These are phyloP conservation scores for Exophiala spinifera DNA, from an alignment of 2,329 filamentous ascomycete genomes.

Conservation along the genomic window DNA sequence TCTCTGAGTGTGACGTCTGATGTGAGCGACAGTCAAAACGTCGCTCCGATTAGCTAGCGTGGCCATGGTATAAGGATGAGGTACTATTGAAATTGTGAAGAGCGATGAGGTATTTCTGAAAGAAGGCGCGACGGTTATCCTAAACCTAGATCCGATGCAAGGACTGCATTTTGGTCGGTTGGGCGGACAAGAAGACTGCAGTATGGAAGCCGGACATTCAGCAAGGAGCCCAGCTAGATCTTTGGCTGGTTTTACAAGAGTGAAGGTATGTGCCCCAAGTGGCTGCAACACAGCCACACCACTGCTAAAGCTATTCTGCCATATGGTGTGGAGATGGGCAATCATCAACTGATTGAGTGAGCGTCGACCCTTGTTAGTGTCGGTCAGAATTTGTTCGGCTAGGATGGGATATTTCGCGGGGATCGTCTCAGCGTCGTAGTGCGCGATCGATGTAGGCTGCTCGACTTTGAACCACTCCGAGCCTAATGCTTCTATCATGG, in stretches of 20 bases:
- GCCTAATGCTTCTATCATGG: slow-evolving; percentile 61
- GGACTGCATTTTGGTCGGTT: slow-evolving; percentile 71
- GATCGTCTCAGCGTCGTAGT: slow-evolving; percentile 67
- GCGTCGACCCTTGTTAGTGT: slow-evolving; percentile 59
- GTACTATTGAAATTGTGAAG: slow-evolving; percentile 83
- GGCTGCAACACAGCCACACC: slow-evolving; percentile 83
- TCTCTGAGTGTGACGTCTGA: slow-evolving; percentile 66
- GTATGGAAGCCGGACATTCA: slow-evolving; percentile 69
- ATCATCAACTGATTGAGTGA: slow-evolving; percentile 74
- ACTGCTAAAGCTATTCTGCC: slow-evolving; percentile 72
- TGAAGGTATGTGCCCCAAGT: slow-evolving; percentile 68
- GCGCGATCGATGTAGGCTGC: slow-evolving; percentile 67
- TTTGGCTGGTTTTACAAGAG: slow-evolving; percentile 66
- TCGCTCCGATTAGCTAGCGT: slow-evolving; percentile 62
- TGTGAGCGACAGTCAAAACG: slow-evolving; percentile 60
- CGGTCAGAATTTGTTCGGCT: slow-evolving; percentile 57
- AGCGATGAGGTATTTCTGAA: slow-evolving; percentile 69
- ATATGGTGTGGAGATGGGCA: slow-evolving; percentile 77
- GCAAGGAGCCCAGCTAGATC: slow-evolving; percentile 72
- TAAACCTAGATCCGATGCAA: slow-evolving; percentile 65
- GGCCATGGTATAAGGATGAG: slow-evolving; percentile 83
- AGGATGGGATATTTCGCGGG: slow-evolving; percentile 65
- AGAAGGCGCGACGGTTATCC: slow-evolving; percentile 61
- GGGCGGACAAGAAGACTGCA: slow-evolving; percentile 77
- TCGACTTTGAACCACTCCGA: slow-evolving; percentile 64